Base-by-base conservation (phyloP, 306 rosid species). In the Hippophae tibetana region DNA sequence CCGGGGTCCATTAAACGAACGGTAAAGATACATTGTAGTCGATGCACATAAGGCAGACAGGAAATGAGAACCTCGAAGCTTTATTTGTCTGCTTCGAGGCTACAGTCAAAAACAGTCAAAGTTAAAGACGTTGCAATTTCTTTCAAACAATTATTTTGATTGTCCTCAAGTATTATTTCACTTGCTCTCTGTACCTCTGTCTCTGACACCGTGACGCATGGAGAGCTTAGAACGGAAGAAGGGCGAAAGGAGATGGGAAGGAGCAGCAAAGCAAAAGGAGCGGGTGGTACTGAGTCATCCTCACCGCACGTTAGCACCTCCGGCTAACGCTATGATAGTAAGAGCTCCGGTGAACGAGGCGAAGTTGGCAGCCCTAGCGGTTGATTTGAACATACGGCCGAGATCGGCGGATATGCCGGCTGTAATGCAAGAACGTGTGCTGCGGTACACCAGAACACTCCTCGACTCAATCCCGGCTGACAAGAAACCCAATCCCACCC, bases 381-480 rank as follows among this genome's bases (percentile, higher is more conserved):
- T 61, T 14, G 74, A 69, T 54, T 42, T 69, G 63, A 69, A 69
- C 8, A 23, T 69, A 38, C 67, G 74, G 52, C 74, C 55, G 58
- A 61, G 68, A 55, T 62, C 57, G 45, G 74, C 74, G 4, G 68
- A 69, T 42, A 69, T 69, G 74, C 68, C 68, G 53, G 46, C 68
- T 18, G 41, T 18, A 38, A 54, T n/a, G 68, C 74, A 69, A 52
- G 68, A 55, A 44, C 68, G 67, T 31, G 74, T 67, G 7, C 62
- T 69, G 47, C 62, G 74, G 6, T 55, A 58, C 23, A 42, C 68
- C 52, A 41, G 58, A 61, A 50, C 74, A 13, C 62, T 69, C 9
- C 63, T 69, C 56, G 58, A 69, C 58, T 18, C 66, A 5, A 60
- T 10, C 46, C 43, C 56, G 4, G 51, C 43, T 1, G 62, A 62